Conservation (phyloP, 192 early-diverging fungal species). For the Phycomyces nitens region DNA sequence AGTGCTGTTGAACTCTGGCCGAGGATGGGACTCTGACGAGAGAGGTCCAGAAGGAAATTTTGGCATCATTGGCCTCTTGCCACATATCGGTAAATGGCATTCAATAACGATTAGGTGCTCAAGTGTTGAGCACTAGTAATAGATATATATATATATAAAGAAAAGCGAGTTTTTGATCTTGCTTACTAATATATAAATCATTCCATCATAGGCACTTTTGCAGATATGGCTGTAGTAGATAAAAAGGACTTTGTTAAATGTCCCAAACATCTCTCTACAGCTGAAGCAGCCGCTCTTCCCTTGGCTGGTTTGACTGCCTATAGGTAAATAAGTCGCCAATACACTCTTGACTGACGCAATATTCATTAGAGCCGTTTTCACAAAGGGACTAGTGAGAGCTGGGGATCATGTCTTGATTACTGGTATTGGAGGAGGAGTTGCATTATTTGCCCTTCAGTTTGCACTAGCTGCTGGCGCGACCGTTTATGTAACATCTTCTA, state of each 20-base stretch:
- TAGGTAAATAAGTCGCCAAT: conserved; percentile 19
- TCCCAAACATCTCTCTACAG: conserved; percentile 55
- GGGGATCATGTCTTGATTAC: conserved; percentile 62
- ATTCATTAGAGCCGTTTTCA: conserved; percentile 55
- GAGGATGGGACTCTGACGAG: conserved; percentile 47
- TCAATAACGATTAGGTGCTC: not conserved
- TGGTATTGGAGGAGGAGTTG: conserved; percentile 77
- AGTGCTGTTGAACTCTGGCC: conserved; percentile 13
- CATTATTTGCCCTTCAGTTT: conserved; percentile 63
- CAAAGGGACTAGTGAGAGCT: conserved; percentile 49
- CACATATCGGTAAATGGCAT: conserved; percentile 12
- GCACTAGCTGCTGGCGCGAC: conserved; percentile 62
- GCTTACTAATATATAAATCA: too few species aligned
- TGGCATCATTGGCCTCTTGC: conserved; percentile 34
- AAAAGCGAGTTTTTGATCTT: too few species aligned
- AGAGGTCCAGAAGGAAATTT: conserved; percentile 52
- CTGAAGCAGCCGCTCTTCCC: conserved; percentile 66
- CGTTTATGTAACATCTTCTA: conserved; percentile 68
- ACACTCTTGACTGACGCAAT: not conserved
- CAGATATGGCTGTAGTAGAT: conserved; percentile 51
- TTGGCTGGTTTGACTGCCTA: conserved; percentile 62
- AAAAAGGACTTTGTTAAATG: conserved; percentile 42
- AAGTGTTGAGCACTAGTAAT: too few species aligned
- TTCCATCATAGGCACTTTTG: conserved; percentile 47
- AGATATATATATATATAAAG: too few species aligned